Evolutionary conservation across 768 basidiomycete genomes (phyloP).

Genomic region (Favolaschia claudopus): DNA sequence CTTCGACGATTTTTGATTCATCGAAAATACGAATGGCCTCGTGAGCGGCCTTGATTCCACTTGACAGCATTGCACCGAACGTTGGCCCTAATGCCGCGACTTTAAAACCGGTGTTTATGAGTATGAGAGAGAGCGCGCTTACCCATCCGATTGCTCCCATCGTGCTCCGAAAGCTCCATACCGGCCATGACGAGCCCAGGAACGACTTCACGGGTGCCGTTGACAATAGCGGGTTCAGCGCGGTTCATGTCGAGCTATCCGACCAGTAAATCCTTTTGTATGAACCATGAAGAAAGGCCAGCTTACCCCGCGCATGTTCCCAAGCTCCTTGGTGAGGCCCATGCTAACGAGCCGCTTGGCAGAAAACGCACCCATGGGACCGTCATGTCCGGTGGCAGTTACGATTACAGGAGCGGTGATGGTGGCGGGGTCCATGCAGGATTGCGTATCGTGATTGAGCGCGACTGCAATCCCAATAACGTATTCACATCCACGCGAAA

Average conservation of each 20-base stretch:
- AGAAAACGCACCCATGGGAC: slow-evolving; percentile 83
- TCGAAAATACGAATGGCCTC: slow-evolving; percentile 66
- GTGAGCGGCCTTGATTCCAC: slow-evolving; percentile 75
- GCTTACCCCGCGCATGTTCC: slow-evolving; percentile 72
- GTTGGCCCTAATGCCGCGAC: no score
- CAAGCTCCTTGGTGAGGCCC: slow-evolving; percentile 75
- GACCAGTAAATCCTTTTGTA: neutral
- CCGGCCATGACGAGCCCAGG: slow-evolving; percentile 81
- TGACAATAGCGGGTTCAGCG: slow-evolving; percentile 84
- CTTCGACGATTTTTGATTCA: slow-evolving; percentile 56
- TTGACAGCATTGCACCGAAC: slow-evolving; percentile 83
- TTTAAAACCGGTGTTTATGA: no score
- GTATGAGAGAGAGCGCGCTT: no score
- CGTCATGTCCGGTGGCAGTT: slow-evolving; percentile 80
- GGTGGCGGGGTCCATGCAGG: slow-evolving; percentile 81
- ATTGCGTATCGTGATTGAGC: slow-evolving; percentile 76
- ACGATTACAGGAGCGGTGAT: slow-evolving; percentile 82
- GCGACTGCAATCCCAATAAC: slow-evolving; percentile 38
- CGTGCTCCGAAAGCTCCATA: slow-evolving; percentile 86
- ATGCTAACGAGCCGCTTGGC: slow-evolving; percentile 81
- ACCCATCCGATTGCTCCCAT: slow-evolving; percentile 82
- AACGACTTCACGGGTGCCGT: slow-evolving; percentile 76
- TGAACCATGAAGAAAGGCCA: neutral
- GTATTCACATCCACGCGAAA: no score
- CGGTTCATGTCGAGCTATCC: slow-evolving; percentile 73